These are phyloP conservation scores for Micromonas commoda DNA, from an alignment of 139 green algal genomes.

Conservation along the genomic window DNA sequence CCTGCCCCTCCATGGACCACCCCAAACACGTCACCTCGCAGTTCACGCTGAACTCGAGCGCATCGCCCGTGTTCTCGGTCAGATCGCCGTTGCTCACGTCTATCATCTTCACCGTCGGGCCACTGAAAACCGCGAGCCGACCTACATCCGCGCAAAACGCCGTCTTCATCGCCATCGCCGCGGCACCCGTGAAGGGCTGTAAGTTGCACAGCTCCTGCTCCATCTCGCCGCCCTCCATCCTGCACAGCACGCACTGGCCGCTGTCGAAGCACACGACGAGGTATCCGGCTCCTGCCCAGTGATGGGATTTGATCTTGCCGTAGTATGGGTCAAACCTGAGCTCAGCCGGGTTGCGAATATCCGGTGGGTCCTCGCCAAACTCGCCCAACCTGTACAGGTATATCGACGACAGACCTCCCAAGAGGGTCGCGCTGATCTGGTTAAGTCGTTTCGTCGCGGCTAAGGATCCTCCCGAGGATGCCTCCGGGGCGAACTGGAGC, in stretches of 20 bases:
- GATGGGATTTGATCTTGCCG: conserved; percentile 56
- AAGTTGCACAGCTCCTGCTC: background rate
- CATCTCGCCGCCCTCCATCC: conserved; percentile 14
- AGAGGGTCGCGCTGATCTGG: conserved; percentile 53
- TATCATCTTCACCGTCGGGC: conserved; percentile 50
- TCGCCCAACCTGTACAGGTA: conserved; percentile 49
- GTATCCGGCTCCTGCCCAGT: conserved; percentile 68
- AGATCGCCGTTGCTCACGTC: conserved; percentile 42
- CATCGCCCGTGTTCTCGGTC: conserved; percentile 45
- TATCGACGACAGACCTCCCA: conserved; percentile 46
- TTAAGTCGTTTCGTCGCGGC: conserved; percentile 32
- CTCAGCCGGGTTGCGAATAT: conserved; percentile 46
- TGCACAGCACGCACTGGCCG: background rate
- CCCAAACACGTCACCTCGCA: conserved; percentile 42
- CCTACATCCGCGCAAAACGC: conserved; percentile 42
- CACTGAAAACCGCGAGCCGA: conserved; percentile 35
- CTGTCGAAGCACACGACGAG: conserved; percentile 57
- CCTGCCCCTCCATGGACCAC: conserved; percentile 57
- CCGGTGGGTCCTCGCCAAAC: background rate
- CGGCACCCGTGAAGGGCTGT: background rate
- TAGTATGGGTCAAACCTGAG: conserved; percentile 48
- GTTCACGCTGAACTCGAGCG: conserved; percentile 49
- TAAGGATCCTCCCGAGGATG: background rate
- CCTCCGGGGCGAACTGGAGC: conserved; percentile 24
- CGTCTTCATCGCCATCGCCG: too few relatives aligned